Evolutionary conservation across 139 green algal genomes (phyloP).

Genomic region (Micractinium sp.): DNA sequence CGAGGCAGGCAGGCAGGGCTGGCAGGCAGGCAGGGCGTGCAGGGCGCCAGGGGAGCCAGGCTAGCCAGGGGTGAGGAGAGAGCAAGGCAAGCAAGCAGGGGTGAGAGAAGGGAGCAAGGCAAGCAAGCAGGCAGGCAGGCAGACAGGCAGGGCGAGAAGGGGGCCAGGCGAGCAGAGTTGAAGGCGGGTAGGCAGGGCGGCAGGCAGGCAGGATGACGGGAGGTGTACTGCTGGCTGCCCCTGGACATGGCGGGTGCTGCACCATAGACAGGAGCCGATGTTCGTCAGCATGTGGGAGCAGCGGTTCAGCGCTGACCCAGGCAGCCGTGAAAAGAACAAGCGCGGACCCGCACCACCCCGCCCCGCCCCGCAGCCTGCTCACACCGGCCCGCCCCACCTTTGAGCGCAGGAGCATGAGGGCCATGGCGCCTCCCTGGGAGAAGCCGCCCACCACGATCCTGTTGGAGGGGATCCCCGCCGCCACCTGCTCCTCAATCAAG

Average conservation of each 20-base stretch:
- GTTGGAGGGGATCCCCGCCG: conserved; percentile 44
- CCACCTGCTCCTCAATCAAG: conserved; percentile 24
- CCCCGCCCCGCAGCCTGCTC: no score
- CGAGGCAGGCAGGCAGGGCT: background rate
- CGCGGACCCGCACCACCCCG: no score
- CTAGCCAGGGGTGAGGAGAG: no score
- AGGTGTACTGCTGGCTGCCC: no score
- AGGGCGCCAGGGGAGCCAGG: no score
- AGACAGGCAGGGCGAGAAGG: background rate
- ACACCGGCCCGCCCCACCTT: no score
- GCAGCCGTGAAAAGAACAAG: no score
- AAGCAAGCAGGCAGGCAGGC: background rate
- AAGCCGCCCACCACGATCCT: conserved; percentile 79
- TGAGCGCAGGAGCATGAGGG: conserved; percentile 68
- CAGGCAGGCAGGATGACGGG: background rate
- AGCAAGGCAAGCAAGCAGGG: background rate
- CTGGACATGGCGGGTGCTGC: no score
- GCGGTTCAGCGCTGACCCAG: no score
- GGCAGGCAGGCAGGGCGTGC: background rate
- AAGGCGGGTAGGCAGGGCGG: background rate
- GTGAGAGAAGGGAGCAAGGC: background rate
- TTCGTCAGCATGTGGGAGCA: no score
- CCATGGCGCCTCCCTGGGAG: conserved; percentile 76
- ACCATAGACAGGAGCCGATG: no score
- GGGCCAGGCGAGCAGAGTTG: no score